These are phyloP conservation scores for Emericellopsis terricola DNA, from an alignment of 495 filamentous ascomycete genomes.

Conservation along the genomic window DNA sequence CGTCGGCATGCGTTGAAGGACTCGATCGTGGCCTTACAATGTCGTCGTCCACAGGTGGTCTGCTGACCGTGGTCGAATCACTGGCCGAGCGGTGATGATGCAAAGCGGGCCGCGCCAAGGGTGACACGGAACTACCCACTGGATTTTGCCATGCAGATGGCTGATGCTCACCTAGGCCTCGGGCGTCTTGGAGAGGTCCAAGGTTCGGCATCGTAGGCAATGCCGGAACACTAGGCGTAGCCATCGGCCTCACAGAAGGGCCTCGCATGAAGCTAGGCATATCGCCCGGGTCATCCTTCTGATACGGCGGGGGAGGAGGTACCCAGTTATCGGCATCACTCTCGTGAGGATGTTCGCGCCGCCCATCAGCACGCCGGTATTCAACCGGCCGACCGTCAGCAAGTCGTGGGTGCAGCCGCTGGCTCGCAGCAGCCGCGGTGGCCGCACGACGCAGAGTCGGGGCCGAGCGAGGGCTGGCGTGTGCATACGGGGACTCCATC, in stretches of 20 bases:
- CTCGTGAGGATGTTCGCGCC: slow-evolving; percentile 60
- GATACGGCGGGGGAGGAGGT: slow-evolving; percentile 79
- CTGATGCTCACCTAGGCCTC: background rate
- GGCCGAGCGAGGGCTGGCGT: slow-evolving; percentile 58
- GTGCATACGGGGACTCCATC: slow-evolving; percentile 55
- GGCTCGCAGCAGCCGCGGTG: slow-evolving; percentile 55
- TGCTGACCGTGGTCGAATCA: slow-evolving; percentile 2
- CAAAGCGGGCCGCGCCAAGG: background rate
- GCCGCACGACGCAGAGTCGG: slow-evolving; percentile 63
- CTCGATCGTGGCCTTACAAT: slow-evolving; percentile 5
- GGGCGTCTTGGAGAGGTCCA: background rate
- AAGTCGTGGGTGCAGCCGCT: slow-evolving; percentile 36
- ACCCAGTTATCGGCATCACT: slow-evolving; percentile 89
- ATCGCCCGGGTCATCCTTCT: slow-evolving; percentile 43
- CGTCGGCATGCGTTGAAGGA: slow-evolving; percentile 6
- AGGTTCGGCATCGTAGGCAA: slow-evolving; percentile 5
- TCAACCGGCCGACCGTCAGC: slow-evolving; percentile 19
- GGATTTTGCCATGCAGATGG: background rate
- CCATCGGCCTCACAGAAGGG: slow-evolving; percentile 11
- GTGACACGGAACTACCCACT: background rate
- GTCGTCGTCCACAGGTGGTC: slow-evolving; percentile 6
- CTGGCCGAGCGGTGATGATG: slow-evolving; percentile 3
- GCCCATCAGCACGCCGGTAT: slow-evolving; percentile 42
- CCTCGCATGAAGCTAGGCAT: slow-evolving; percentile 27
- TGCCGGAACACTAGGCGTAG: slow-evolving; percentile 8